Conservation (phyloP, 1,284 basidiomycete species). For the Rhodotorula sp. region DNA sequence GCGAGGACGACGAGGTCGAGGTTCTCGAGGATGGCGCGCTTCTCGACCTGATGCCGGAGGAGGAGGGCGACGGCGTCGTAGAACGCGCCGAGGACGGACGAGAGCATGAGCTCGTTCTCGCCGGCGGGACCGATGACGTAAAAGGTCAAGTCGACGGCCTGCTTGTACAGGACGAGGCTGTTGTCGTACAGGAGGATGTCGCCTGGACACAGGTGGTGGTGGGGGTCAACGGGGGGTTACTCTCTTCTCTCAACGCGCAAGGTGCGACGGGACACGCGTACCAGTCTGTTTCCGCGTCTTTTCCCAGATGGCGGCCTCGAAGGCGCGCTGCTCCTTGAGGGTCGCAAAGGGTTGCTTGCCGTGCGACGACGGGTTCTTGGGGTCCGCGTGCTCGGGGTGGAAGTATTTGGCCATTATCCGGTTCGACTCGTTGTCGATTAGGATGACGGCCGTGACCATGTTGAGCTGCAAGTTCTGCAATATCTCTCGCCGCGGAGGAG, state of each 20-base stretch:
- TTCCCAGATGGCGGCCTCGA: constrained; percentile 92
- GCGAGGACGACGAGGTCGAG: constrained; percentile 89
- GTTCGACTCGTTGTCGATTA: constrained; percentile 91
- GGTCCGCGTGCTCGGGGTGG: constrained; percentile 62
- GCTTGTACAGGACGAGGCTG: constrained; percentile 87
- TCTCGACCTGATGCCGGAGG: constrained; percentile 89
- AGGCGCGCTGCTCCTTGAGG: constrained; percentile 88
- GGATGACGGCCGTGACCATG: constrained; percentile 78
- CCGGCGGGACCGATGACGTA: constrained; percentile 84
- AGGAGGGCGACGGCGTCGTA: constrained; percentile 81
- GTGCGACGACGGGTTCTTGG: constrained; percentile 31
- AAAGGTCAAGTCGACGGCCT: constrained; percentile 91
- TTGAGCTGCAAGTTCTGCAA: constrained; percentile 76
- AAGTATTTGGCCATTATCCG: constrained; percentile 96
- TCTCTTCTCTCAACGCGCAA: constrained; percentile 66
- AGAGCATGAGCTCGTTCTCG: constrained; percentile 97
- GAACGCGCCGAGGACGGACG: constrained; percentile 76
- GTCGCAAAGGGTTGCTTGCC: constrained; percentile 53
- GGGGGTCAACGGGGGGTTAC: constrained; percentile 51
- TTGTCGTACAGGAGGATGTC: constrained; percentile 93
- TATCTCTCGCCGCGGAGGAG: not conserved
- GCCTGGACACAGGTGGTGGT: constrained; percentile 57
- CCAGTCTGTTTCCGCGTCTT: constrained; percentile 91
- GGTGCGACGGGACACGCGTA: constrained; percentile 51
- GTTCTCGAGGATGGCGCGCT: constrained; percentile 90